Conservation (phyloP, 1,284 basidiomycete species). For the Leccinum pallidistipes region DNA sequence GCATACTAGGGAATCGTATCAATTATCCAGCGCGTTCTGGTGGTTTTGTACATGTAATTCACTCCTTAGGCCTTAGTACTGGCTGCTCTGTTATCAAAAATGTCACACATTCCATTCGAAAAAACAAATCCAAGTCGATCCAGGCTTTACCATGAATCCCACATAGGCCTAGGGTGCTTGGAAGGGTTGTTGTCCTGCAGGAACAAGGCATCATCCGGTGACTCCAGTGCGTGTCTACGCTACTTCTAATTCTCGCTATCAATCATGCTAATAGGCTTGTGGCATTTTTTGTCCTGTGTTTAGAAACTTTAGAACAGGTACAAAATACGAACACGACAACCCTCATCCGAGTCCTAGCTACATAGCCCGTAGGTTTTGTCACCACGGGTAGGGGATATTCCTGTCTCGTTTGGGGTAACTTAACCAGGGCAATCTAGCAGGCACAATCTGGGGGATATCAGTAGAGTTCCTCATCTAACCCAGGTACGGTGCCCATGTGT, state of each 20-base stretch:
- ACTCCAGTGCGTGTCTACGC: not conserved
- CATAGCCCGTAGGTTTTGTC: not conserved
- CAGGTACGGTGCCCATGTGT: constrained; percentile 18
- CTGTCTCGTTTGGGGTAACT: constrained; percentile 1
- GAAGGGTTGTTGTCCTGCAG: not conserved
- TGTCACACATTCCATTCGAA: constrained; percentile 8
- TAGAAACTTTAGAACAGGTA: not conserved
- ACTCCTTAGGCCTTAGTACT: not conserved
- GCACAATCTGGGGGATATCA: constrained; percentile 13
- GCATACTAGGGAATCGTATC: constrained; percentile 5
- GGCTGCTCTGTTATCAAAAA: constrained; percentile 19
- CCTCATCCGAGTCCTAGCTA: not conserved
- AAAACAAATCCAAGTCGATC: not conserved
- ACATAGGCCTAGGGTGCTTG: not conserved
- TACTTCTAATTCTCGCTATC: not conserved
- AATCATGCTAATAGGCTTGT: not conserved
- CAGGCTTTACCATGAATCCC: not conserved
- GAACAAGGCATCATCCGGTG: not conserved
- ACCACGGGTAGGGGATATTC: not conserved
- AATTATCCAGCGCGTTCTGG: constrained; percentile 6
- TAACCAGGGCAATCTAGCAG: constrained; percentile 12
- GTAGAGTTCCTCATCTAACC: constrained; percentile 3
- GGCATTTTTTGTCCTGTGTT: not conserved
- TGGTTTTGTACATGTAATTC: constrained; percentile 10
- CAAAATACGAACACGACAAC: not conserved